Evolutionary conservation across 83 land plant genomes (phyloP).

Genomic region (Picea abies): DNA sequence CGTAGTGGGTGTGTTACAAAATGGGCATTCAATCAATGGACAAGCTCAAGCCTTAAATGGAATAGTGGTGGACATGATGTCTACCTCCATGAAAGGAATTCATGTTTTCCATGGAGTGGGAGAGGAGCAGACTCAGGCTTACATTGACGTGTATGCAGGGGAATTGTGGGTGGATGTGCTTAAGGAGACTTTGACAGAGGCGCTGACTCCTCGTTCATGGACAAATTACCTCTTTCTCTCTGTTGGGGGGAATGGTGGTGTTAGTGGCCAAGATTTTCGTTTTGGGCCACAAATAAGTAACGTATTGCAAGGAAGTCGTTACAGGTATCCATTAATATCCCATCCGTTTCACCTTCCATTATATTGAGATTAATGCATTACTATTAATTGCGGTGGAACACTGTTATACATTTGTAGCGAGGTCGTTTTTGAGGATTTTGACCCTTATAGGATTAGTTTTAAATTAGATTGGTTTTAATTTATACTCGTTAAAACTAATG

Average conservation of each 20-base stretch:
- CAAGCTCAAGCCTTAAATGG: too few relatives aligned
- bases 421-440: neutral
- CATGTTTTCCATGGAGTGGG: too few relatives aligned
- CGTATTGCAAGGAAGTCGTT: constrained; percentile 74
- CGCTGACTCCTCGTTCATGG: constrained; percentile 74
- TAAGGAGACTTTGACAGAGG: constrained; percentile 22
- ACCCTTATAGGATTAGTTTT: neutral
- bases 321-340: constrained; percentile 37
- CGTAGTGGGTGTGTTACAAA: too few relatives aligned
- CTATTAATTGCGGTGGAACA: neutral
- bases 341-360: too few relatives aligned
- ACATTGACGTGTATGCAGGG: too few relatives aligned
- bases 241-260: constrained; percentile 82
- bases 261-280: constrained; percentile 87
- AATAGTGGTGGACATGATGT: too few relatives aligned
- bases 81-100: too few relatives aligned
- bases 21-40: too few relatives aligned
- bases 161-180: constrained; percentile 86
- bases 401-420: neutral
- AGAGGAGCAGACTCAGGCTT: too few relatives aligned
- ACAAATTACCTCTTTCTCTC: constrained; percentile 73
- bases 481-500: neutral
- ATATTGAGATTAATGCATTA: too few relatives aligned
- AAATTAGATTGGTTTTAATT: neutral
- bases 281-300: too few relatives aligned